These are phyloP conservation scores for Backusella macrospora DNA, from an alignment of 192 early-diverging fungal species.

Conservation along the genomic window DNA sequence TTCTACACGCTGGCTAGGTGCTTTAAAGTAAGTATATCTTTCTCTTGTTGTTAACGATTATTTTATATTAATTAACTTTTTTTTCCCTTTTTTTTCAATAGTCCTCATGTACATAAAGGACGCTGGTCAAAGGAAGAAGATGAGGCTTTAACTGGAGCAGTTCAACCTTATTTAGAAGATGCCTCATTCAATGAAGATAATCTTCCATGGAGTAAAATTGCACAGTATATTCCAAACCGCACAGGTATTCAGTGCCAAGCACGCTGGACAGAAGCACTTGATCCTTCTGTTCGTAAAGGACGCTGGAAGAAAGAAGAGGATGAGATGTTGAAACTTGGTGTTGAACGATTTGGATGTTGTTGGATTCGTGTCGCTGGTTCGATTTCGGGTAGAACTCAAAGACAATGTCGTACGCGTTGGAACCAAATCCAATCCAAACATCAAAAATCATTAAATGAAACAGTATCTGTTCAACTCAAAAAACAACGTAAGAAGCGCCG, in stretches of 20 bases:
- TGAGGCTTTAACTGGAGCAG: conserved; percentile 17
- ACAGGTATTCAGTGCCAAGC: conserved; percentile 62
- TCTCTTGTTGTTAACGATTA: background rate
- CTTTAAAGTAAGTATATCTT: conserved; percentile 42
- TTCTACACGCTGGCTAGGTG: conserved; percentile 53
- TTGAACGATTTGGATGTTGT: conserved; percentile 42
- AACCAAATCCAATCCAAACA: conserved; percentile 48
- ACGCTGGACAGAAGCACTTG: conserved; percentile 58
- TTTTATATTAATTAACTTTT: background rate
- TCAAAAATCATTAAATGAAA: conserved; percentile 30
- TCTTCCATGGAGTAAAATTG: conserved; percentile 46
- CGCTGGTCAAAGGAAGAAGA: conserved; percentile 36
- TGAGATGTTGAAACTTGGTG: conserved; percentile 54
- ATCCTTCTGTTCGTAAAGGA: conserved; percentile 54
- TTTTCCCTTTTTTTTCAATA: background rate
- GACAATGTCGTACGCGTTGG: conserved; percentile 61
- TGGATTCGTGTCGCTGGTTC: conserved; percentile 57
- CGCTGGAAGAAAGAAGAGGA: conserved; percentile 53
- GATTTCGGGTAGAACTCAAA: conserved; percentile 53
- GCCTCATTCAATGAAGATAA: background rate
- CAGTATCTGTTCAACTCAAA: background rate
- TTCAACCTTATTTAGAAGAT: conserved; percentile 12
- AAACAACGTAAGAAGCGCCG: conserved; percentile 10
- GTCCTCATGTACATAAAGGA: conserved; percentile 34
- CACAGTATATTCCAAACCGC: conserved; percentile 43